Evolutionary conservation across 2,329 filamentous ascomycete genomes (phyloP).

Genomic region (Massarina eburnea): DNA sequence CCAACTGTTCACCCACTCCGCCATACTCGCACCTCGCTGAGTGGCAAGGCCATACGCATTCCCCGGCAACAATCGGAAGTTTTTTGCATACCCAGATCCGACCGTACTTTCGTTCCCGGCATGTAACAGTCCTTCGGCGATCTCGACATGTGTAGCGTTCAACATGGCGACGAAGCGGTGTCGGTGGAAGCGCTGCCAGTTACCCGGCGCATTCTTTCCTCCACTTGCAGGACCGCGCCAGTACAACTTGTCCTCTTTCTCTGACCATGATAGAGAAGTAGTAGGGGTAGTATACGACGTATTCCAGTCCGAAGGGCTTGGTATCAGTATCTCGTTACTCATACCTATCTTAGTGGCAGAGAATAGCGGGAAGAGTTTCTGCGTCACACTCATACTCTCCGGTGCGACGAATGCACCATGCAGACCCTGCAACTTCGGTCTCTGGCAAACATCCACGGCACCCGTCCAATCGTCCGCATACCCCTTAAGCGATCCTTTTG

Average conservation of each 20-base stretch:
- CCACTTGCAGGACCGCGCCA: conserved; percentile 54
- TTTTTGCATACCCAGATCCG: conserved; percentile 35
- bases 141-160: conserved; percentile 60
- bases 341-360: conserved; percentile 50
- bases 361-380: conserved; percentile 53
- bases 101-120: conserved; percentile 14
- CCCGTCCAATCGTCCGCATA: conserved; percentile 51
- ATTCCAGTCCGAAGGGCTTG: conserved; percentile 47
- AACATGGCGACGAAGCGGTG: conserved; percentile 75
- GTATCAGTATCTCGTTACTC: conserved; percentile 56
- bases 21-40: conserved; percentile 21
- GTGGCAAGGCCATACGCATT: conserved; percentile 19
- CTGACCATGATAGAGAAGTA: conserved; percentile 39
- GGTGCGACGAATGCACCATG: conserved; percentile 55
- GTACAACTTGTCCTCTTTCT: conserved; percentile 44
- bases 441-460: conserved; percentile 46
- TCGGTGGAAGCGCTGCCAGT: conserved; percentile 72
- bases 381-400: conserved; percentile 44
- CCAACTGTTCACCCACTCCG: conserved; percentile 42
- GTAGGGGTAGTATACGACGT: conserved; percentile 25
- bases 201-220: conserved; percentile 50
- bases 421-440: conserved; percentile 47
- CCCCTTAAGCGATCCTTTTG: conserved; percentile 41
- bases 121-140: conserved; percentile 46
- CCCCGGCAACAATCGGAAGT: conserved; percentile 43